Percentiles rank a stretch among this genome's conserved stretches.
Evolutionary conservation across 768 basidiomycete genomes (phyloP).

Genomic region (Leccinum olivaceopallidum): DNA sequence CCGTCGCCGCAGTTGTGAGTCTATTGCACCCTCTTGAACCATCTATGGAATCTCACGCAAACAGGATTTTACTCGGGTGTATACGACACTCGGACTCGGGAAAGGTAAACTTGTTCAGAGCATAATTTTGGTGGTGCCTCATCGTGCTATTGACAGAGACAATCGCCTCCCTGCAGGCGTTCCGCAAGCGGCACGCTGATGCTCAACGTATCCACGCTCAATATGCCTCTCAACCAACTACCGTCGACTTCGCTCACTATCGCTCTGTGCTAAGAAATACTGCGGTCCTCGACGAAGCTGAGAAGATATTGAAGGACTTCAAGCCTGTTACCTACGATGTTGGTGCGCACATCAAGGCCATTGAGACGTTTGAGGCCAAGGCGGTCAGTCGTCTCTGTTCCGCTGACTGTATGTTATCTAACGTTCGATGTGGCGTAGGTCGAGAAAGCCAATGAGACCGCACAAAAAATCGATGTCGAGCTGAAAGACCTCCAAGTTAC

Average conservation of each 20-base stretch:
- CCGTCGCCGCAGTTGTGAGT: constrained; percentile 63
- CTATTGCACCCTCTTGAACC: neutral
- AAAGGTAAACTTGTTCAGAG: constrained; percentile 54
- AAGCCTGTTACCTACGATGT: constrained; percentile 97
- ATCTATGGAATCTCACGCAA: constrained; percentile 10
- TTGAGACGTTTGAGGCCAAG: constrained; percentile 95
- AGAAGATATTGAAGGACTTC: constrained; percentile 85
- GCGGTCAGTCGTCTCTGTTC: constrained; percentile 62
- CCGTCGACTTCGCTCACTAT: constrained; percentile 91
- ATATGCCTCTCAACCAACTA: constrained; percentile 69
- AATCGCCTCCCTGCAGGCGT: constrained; percentile 84
- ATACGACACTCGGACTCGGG: constrained; percentile 79
- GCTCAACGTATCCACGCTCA: constrained; percentile 73
- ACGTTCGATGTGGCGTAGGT: constrained; percentile 50
- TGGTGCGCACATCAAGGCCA: constrained; percentile 84
- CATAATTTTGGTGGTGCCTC: neutral
- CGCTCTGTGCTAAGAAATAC: constrained; percentile 91
- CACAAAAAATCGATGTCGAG: constrained; percentile 87
- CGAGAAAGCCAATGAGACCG: constrained; percentile 85
- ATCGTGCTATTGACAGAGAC: constrained; percentile 60
- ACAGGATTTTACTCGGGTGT: constrained; percentile 84
- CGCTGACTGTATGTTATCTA: constrained; percentile 4
- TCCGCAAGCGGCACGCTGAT: constrained; percentile 93
- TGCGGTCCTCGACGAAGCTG: constrained; percentile 87
- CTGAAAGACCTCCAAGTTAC: constrained; percentile 90